A percentile compares a stretch with the other conserved stretches of the same genome.
Conservation (phyloP, 805 yeast genomes). For the Danielozyma ontarioensis region DNA sequence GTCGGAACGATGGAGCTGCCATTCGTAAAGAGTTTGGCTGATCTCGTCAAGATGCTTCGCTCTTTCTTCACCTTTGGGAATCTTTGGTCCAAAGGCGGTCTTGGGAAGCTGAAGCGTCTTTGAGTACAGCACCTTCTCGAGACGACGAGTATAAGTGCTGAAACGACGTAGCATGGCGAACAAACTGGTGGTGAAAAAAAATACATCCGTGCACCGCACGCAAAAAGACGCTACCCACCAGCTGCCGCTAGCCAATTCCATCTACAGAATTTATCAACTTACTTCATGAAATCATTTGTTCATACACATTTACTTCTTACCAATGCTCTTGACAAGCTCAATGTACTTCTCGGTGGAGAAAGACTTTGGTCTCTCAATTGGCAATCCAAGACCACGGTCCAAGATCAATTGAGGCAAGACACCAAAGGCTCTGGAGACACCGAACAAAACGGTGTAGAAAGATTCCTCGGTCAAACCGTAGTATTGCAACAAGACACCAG, state of each 20-base stretch:
- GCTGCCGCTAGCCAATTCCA: no score
- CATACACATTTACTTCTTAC: conserved; percentile 10
- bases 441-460: conserved; percentile 78
- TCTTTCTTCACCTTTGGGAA: conserved; percentile 48
- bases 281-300: background rate
- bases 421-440: conserved; percentile 78
- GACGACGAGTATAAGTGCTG: no score
- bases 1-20: conserved; percentile 39
- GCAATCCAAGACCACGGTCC: conserved; percentile 73
- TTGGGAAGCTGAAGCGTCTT: conserved; percentile 59
- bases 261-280: no score
- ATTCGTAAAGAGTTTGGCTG: conserved; percentile 55
- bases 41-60: conserved; percentile 41
- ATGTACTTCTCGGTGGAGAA: conserved; percentile 26
- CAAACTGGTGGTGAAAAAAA: no score
- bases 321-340: conserved; percentile 17
- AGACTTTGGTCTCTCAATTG: conserved; percentile 76
- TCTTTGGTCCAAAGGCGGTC: conserved; percentile 47
- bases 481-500: conserved; percentile 75
- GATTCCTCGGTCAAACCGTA: conserved; percentile 70
- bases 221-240: no score
- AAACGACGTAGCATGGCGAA: no score
- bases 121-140: conserved; percentile 27
- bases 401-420: conserved; percentile 74
- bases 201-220: no score